Evolutionary conservation across 2,329 filamentous ascomycete genomes (phyloP).

Genomic region (Neocatenulostroma microsporum): DNA sequence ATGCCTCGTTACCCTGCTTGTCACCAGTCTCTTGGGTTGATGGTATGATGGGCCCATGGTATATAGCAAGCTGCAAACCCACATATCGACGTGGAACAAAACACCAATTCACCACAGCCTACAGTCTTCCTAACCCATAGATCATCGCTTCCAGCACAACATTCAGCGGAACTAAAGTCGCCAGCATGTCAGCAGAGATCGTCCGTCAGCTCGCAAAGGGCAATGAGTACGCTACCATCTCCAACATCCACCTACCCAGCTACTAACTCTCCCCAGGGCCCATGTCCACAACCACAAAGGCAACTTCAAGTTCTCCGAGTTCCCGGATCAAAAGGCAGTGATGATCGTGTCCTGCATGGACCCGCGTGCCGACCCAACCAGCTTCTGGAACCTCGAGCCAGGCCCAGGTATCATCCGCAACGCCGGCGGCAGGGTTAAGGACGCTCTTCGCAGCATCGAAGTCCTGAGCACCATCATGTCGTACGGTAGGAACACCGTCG

Average conservation of each 20-base stretch:
- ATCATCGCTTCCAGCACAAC: too few species aligned
- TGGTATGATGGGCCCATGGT: too few species aligned
- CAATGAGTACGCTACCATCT: slow-evolving; percentile 2
- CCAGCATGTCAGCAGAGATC: slow-evolving; percentile 3
- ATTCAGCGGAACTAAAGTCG: too few species aligned
- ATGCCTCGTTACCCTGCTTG: too few species aligned
- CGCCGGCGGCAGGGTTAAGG: slow-evolving; percentile 40
- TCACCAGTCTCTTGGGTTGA: too few species aligned
- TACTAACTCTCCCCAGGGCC: too few species aligned
- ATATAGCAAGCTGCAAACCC: too few species aligned
- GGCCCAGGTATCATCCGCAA: slow-evolving; percentile 51
- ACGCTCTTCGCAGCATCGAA: slow-evolving; percentile 54
- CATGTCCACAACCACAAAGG: neutral
- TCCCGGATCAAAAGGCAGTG: slow-evolving; percentile 5
- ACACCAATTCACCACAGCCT: too few species aligned
- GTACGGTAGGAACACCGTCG: slow-evolving; percentile 5
- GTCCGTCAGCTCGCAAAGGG: slow-evolving; percentile 2
- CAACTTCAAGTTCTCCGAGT: slow-evolving; percentile 3
- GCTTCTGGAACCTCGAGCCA: slow-evolving; percentile 6
- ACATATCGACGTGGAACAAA: too few species aligned
- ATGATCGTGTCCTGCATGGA: slow-evolving; percentile 8
- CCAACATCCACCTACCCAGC: neutral
- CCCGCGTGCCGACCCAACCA: slow-evolving; percentile 6
- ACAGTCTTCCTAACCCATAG: too few species aligned
- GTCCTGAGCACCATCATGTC: slow-evolving; percentile 7